These are phyloP conservation scores for Aspergillus carbonarius DNA, from an alignment of 2,329 filamentous ascomycete genomes.

Conservation along the genomic window DNA sequence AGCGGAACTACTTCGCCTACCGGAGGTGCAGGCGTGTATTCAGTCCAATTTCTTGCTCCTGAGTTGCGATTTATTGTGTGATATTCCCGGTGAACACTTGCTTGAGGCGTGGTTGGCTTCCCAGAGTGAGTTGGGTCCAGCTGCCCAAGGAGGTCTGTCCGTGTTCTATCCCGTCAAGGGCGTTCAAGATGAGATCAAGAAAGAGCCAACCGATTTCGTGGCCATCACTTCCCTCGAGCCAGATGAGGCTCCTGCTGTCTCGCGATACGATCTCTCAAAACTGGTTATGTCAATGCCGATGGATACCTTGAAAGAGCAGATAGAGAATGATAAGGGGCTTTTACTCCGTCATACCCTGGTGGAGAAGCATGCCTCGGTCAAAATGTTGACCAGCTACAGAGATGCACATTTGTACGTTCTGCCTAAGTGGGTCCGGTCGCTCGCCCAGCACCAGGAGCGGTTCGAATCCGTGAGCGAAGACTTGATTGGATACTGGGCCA, in stretches of 20 bases:
- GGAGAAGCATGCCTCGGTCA: constrained; percentile 69
- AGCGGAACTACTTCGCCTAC: constrained; percentile 79
- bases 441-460: constrained; percentile 74
- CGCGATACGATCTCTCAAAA: constrained; percentile 66
- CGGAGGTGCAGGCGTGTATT: constrained; percentile 75
- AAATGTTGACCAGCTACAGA: constrained; percentile 78
- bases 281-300: constrained; percentile 82
- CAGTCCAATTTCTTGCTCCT: constrained; percentile 85
- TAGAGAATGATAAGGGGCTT: constrained; percentile 66
- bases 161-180: constrained; percentile 90
- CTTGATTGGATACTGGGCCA: constrained; percentile 92
- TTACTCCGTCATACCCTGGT: constrained; percentile 75
- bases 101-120: constrained; percentile 85
- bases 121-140: constrained; percentile 64
- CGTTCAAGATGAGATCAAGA: constrained; percentile 69
- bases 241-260: constrained; percentile 51
- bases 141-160: constrained; percentile 73
- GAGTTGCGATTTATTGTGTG: constrained; percentile 90
- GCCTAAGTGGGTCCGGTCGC: constrained; percentile 84
- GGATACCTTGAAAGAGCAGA: constrained; percentile 81
- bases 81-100: constrained; percentile 77
- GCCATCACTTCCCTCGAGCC: constrained; percentile 68
- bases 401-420: constrained; percentile 96
- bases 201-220: constrained; percentile 90
- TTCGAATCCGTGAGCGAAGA: constrained; percentile 90